Base-by-base conservation (phyloP, 2,329 filamentous ascomycete genomes). In the Helminthosporium solani region DNA sequence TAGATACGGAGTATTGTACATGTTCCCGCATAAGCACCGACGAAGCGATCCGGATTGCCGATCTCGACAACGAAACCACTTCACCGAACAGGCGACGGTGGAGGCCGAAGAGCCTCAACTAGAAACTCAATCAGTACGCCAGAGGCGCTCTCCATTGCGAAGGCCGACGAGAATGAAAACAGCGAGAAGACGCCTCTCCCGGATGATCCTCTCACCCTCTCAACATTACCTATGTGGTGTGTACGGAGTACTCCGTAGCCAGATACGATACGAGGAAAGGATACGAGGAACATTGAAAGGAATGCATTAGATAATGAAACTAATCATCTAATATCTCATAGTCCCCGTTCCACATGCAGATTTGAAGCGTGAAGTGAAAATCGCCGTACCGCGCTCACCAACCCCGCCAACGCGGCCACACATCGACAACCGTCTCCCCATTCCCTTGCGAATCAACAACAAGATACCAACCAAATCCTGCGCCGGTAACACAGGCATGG, bases 401-500 rank as follows among this genome's bases (percentile, higher is more conserved):
- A 0, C 86, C 86, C 45, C 81, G 78, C 78, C 83, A 86, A 51
- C 86, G 74, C 14, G 79, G 73, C 87, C 87, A 92, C 18, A 91
- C 79, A 74, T 92, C 88, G 30, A 88, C 75, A 49, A 88, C 77
- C 57, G 81, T 77, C 18, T 74, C 73, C 42, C 74, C 70, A 40
- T 53, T 52, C n/a, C 5, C 33, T 38, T 78, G 74, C 21, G 81
- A 82, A 67, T 92, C 87, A 2, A 91, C 82, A 27, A 92, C 73
- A 16, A 90, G 72, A 70, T 90, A 94, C 77, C 82, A 88, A 1
- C 79, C 82, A 70, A 85, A 88, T 21, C 81, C 80, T 0, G 83
- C 84, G 0, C 86, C 84, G 1, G 87, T 81, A 56, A 92, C 85
- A 64, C 88, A 94, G 28, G 87, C 83, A 71, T 94, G 88, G 58